Evolutionary conservation across 2,329 filamentous ascomycete genomes (phyloP), one percentile per base, ranked within the genome.

Genomic region (Beauveria brongniartii): DNA sequence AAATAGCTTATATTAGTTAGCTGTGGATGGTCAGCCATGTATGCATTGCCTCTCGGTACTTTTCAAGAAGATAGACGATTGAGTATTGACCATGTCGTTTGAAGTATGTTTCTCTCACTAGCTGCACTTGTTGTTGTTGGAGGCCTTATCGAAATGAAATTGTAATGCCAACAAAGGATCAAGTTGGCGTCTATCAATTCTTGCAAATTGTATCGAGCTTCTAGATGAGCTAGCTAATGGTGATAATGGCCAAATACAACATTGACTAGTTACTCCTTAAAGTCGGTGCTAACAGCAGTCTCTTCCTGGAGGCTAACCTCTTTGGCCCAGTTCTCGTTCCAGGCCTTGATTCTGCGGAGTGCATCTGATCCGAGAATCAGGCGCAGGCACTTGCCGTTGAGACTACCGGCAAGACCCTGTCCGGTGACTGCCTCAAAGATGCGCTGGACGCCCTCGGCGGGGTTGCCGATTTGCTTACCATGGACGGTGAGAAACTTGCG

Each of bases 351-450:
- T 7, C 63, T 54, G 20, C 61, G 37, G 12, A 71, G 69, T 2
- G 68, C 68, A 65, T 77, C 75, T 20, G 65, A 66, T 1, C 74
- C 75, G 4, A 77, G 61, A 6, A 72, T 68, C 22, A 61, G 53
- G 4, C 60, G 24, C n/a, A 58, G 28, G 3, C 47, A 28, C 18
- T 48, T 53, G n/a, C 60, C 61, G 7, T 12, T 62, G 18, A 59
- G 30, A 5, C 7, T 10, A 3, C 55, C 66, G 2, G 60, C 67
- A 18, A 67, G 58, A 0, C 67, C 69, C 18, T 79, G 79, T 41
- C 82, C 75, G 6, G 79, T 71, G 3, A 79, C 80, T 22, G 83
- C 67, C 62, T 83, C 77, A 65, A 82, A 82, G 69, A 82, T 80
- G 1, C 74, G 75, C 53, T 74, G 66, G 37, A 62, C 53, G 5